Conservation (phyloP, 257 asterid genomes). For the Pogostemon cablin region DNA sequence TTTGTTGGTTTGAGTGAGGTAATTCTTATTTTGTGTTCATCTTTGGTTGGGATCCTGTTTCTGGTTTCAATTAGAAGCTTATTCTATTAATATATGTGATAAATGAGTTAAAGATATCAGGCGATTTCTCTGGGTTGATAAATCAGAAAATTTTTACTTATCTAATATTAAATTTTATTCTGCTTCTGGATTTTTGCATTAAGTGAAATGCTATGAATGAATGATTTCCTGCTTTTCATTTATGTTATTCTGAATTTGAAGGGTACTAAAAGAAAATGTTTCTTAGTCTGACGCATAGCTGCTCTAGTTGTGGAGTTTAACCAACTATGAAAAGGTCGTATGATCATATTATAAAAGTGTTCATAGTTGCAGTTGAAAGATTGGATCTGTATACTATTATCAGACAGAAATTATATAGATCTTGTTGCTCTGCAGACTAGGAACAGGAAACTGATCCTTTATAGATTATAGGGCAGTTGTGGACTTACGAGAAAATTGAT, state of each 20-base stretch:
- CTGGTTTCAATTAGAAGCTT: neutral
- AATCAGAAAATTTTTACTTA: neutral
- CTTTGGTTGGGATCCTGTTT: conserved; percentile 4
- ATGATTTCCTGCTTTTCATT: neutral
- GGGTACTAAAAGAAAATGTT: neutral
- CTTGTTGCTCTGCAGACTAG: neutral
- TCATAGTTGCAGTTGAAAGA: neutral
- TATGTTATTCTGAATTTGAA: neutral
- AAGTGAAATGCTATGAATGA: neutral
- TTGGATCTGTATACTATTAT: neutral
- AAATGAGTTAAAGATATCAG: neutral
- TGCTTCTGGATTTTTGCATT: conserved; percentile 19
- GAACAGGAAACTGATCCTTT: neutral
- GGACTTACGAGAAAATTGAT: no score
- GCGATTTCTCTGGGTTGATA: neutral
- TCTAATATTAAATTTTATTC: neutral
- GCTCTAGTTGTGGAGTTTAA: neutral
- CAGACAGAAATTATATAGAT: neutral
- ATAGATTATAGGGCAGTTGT: neutral
- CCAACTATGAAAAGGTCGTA: neutral
- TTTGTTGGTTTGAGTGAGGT: conserved; percentile 19
- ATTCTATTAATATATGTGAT: neutral
- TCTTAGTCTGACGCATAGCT: conserved; percentile 6
- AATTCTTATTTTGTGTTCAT: neutral
- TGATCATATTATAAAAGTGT: neutral